phyloP scores from a whole-genome alignment of 2,329 filamentous ascomycete genomes.

The Colletotrichum liaoningense region DNA sequence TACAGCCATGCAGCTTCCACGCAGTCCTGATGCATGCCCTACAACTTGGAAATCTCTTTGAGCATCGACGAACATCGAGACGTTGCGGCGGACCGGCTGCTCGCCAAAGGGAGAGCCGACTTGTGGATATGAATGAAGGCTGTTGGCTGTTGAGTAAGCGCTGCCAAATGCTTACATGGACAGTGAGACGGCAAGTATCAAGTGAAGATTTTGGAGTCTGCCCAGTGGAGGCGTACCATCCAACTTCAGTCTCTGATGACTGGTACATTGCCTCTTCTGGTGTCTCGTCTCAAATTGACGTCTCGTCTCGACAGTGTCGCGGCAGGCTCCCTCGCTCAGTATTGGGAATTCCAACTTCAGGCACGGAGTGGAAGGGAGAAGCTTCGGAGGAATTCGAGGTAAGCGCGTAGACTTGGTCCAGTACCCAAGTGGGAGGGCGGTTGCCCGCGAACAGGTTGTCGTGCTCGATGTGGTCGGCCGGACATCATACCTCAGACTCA shows the following conservation, averaged over 20 bases:
- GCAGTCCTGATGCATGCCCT: not conserved
- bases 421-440: not conserved
- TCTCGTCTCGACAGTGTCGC: conserved; percentile 19
- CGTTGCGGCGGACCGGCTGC: not conserved
- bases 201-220: not conserved
- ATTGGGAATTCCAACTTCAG: conserved; percentile 6
- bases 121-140: not conserved
- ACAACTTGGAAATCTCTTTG: not conserved
- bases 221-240: not conserved
- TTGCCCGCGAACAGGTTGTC: not conserved
- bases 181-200: too few species aligned
- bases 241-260: not conserved
- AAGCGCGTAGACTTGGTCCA: not conserved
- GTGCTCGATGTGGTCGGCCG: not conserved
- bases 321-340: conserved; percentile 17
- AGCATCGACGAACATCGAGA: not conserved
- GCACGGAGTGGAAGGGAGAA: conserved; percentile 13
- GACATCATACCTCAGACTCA: not conserved
- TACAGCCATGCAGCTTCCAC: not conserved
- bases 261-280: conserved; percentile 24
- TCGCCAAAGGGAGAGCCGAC: too few species aligned
- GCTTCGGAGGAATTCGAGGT: not conserved
- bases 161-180: conserved; percentile 3
- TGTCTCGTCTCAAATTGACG: conserved; percentile 31
- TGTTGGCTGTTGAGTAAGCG: conserved; percentile 3